These are phyloP conservation scores for Ballota nigra DNA, from an alignment of 257 asterid species.

Conservation along the genomic window DNA sequence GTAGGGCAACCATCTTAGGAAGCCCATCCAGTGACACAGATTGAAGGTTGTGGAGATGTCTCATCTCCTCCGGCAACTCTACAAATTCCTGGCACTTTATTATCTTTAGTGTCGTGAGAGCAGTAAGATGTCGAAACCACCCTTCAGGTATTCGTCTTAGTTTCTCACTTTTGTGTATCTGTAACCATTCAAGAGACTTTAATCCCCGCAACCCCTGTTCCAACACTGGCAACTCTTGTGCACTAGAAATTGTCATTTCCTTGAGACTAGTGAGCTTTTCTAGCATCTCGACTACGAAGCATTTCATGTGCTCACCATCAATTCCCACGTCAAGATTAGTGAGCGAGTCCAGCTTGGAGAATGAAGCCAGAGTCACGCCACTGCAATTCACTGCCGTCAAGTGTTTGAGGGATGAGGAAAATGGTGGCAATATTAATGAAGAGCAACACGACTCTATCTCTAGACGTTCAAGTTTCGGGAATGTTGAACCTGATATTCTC, in stretches of 20 bases:
- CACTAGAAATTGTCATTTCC: background rate
- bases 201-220: background rate
- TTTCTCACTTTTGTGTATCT: background rate
- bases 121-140: background rate
- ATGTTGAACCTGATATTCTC: too few relatives aligned
- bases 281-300: background rate
- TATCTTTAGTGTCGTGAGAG: background rate
- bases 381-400: too few relatives aligned
- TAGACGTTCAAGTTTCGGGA: too few relatives aligned
- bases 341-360: too few relatives aligned
- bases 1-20: background rate
- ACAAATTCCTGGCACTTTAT: background rate
- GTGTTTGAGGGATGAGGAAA: too few relatives aligned
- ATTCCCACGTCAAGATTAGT: background rate
- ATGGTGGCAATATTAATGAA: too few relatives aligned
- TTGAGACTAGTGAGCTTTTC: background rate
- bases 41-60: background rate
- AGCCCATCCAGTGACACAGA: background rate
- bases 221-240: background rate
- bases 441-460: too few relatives aligned
- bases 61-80: background rate
- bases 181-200: background rate
- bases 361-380: too few relatives aligned
- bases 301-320: background rate
- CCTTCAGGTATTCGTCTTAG: background rate